Percentiles rank a stretch among this genome's conserved stretches.
Conservation (phyloP, 169 alveolate genomes). For the Perkinsus marinus region DNA sequence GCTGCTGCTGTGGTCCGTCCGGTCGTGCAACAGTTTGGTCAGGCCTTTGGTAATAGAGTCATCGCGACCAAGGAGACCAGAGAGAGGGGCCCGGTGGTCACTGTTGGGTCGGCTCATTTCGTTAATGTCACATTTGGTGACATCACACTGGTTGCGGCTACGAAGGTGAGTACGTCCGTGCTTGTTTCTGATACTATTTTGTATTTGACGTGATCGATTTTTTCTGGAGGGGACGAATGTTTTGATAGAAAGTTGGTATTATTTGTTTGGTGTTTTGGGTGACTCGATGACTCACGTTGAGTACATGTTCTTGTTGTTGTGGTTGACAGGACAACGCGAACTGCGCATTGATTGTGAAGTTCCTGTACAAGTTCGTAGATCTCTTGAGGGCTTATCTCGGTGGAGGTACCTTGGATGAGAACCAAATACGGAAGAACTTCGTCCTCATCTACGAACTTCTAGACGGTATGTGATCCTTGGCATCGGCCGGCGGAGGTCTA, state of each 20-base stretch:
- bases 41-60: conserved; percentile 56
- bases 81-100: conserved; percentile 54
- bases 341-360: conserved; percentile 17
- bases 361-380: conserved; percentile 34
- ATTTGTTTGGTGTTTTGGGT: too few relatives aligned
- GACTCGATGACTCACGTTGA: neutral
- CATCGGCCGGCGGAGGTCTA: neutral
- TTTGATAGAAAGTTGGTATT: too few relatives aligned
- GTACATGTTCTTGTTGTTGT: neutral
- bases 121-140: conserved; percentile 49
- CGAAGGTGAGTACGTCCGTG: conserved; percentile 11
- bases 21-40: neutral
- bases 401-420: conserved; percentile 49
- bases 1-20: neutral
- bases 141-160: conserved; percentile 54
- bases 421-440: conserved; percentile 50
- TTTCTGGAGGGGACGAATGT: too few relatives aligned
- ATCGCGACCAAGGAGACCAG: conserved; percentile 65
- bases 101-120: conserved; percentile 54
- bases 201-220: too few relatives aligned
- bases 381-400: conserved; percentile 56
- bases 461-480: conserved; percentile 32
- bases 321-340: neutral
- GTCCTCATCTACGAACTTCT: conserved; percentile 63
- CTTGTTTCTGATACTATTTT: too few relatives aligned